These are phyloP conservation scores for Aspergillus brunneoviolaceus DNA, from an alignment of 2,329 filamentous ascomycete species.

Conservation along the genomic window DNA sequence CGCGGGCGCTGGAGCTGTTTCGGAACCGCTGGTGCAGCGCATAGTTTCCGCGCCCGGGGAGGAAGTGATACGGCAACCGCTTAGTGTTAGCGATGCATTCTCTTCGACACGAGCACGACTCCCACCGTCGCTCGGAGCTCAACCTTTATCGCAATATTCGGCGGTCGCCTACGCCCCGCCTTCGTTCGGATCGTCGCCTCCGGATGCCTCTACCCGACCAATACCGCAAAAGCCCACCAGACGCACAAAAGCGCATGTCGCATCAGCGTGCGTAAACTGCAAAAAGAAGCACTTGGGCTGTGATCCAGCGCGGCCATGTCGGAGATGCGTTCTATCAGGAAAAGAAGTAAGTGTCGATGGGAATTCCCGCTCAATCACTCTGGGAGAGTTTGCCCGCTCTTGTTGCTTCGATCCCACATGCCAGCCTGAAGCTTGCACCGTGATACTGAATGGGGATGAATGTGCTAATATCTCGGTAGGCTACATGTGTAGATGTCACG, in stretches of 20 bases:
- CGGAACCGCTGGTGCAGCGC: constrained; percentile 18
- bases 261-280: constrained; percentile 50
- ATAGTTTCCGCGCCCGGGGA: constrained; percentile 15
- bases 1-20: constrained; percentile 15
- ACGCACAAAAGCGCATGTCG: constrained; percentile 49
- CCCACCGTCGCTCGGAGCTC: constrained; percentile 23
- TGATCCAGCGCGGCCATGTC: constrained; percentile 47
- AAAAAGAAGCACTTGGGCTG: constrained; percentile 51
- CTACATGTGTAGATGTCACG: constrained; percentile 47
- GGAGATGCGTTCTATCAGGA: constrained; percentile 46
- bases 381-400: not conserved
- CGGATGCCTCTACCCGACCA: constrained; percentile 25
- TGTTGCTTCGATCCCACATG: not conserved
- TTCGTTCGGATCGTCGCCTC: constrained; percentile 22
- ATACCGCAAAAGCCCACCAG: constrained; percentile 41
- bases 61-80: constrained; percentile 19
- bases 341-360: constrained; percentile 42
- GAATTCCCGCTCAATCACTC: not conserved
- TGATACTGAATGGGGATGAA: not conserved
- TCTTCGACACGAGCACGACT: constrained; percentile 18
- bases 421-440: not conserved
- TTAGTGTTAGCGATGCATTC: constrained; percentile 21
- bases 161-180: constrained; percentile 28
- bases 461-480: constrained; percentile 23
- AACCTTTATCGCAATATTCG: constrained; percentile 18